Base-by-base conservation (phyloP, 2,329 filamentous ascomycete species). In the Didymellaceae sp. region DNA sequence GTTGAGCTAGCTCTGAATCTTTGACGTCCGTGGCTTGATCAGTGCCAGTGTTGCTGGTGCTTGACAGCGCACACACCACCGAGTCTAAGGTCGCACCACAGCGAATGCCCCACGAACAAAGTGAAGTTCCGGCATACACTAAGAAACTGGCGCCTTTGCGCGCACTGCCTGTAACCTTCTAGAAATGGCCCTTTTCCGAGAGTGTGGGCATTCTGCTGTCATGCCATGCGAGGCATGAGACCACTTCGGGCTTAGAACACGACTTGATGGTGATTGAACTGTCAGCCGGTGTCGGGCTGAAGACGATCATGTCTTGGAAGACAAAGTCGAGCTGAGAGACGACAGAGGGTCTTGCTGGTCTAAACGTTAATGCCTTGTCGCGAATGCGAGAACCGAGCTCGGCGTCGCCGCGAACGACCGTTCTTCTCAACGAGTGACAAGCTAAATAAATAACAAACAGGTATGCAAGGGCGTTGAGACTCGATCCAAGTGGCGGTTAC, bases 191-290 rank as follows among this genome's bases (percentile, higher is more conserved):
- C 32, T 34, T 30, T 38, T 46, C 52, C 48, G 39, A 39, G 22
- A 7, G 28, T 21, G 37, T 43, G 42, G 32, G 17, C 24, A 28
- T 25, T 26, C 41, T 50, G 24, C 34, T 47, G 30, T 49, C 45
- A 67, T 70, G 70, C 68, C 56, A 71, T 70, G 68, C 67, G 67
- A 70, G 63, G 59, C 66, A 64, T 55, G 52, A 38, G 49, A 41
- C 58, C 48, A 42, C 11, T 46, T 47, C 48, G 47, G 26, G 45
- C 31, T 33, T 32, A 35, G 26, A 44, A 33, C 22, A 45, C 16
- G 30, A 41, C 26, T 20, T 22, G 14, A 22, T 10, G n/a, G 22
- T 26, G 13, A 18, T 33, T 53, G 30, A 58, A 49, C 30, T 37
- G 47, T n/a, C 38, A 37, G 50, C 30, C 45, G 35, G 18, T 40